phyloP scores from a whole-genome alignment of 2,329 filamentous ascomycete genomes.

The Fusarium lateritium region DNA sequence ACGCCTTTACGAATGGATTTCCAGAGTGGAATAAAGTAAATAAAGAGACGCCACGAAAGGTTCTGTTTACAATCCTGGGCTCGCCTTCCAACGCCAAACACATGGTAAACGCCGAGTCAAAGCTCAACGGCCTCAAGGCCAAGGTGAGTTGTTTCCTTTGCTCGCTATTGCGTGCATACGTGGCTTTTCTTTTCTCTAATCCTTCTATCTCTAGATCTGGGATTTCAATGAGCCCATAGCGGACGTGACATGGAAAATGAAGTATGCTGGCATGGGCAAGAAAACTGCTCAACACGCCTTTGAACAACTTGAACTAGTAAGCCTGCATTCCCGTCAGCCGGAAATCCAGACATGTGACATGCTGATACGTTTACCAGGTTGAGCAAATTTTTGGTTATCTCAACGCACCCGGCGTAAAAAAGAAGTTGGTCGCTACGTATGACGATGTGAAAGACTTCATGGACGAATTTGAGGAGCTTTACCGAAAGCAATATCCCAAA shows the following conservation, averaged over 20 bases:
- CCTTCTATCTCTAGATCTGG: not conserved
- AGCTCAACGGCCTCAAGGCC: not conserved
- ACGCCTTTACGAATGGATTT: not conserved
- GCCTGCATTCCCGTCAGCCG: not conserved
- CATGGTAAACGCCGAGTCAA: not conserved
- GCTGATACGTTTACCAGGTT: not conserved
- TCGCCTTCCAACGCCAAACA: not conserved
- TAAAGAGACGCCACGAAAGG: not conserved
- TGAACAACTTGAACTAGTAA: not conserved
- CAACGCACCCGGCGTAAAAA: not conserved
- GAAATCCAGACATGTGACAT: not conserved
- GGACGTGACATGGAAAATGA: not conserved
- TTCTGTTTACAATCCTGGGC: not conserved
- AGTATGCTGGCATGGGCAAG: not conserved
- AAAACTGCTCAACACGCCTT: not conserved
- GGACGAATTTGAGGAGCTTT: not conserved
- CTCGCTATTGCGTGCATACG: not conserved
- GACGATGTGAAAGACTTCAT: not conserved
- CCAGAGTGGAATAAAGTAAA: not conserved
- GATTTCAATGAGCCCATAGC: not conserved
- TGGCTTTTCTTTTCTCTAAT: not conserved
- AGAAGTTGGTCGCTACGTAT: not conserved
- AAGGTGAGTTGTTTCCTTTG: not conserved
- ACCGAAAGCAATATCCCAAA: not conserved
- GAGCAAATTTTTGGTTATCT: constrained; percentile 3